A percentile compares a stretch with the other conserved stretches of the same genome.
Evolutionary conservation across 148 eudicot species (phyloP).

Genomic region (Polygonum aviculare): DNA sequence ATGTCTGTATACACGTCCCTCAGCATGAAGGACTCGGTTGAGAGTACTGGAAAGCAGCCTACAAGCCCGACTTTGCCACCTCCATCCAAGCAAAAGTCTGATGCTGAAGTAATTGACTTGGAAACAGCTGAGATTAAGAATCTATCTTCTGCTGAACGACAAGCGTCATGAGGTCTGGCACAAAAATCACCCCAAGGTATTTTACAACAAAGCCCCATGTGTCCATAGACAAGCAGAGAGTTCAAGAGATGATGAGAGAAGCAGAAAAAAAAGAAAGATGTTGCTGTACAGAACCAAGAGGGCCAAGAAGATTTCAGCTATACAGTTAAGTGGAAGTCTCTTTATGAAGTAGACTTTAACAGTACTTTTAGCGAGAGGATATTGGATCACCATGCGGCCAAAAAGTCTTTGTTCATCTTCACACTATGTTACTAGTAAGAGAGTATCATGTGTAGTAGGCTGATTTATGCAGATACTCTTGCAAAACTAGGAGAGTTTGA

Average conservation of each 20-base stretch:
- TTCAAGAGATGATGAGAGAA: background rate
- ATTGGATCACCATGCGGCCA: background rate
- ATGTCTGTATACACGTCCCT: conserved; percentile 79
- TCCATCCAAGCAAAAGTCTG: conserved; percentile 37
- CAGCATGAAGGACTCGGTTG: conserved; percentile 33
- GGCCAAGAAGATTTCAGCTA: background rate
- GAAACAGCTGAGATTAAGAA: conserved; percentile 27
- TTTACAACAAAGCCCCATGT: background rate
- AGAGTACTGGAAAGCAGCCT: conserved; percentile 19
- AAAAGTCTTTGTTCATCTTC: background rate
- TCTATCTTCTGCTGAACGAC: conserved; percentile 26
- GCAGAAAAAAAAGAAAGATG: background rate
- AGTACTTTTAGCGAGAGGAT: background rate
- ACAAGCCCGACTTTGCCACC: conserved; percentile 22
- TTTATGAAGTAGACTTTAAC: background rate
- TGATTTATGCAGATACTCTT: background rate
- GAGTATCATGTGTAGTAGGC: background rate
- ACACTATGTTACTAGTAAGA: background rate
- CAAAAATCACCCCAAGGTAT: background rate
- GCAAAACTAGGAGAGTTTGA: background rate
- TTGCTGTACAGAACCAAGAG: background rate
- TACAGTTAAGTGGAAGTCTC: background rate
- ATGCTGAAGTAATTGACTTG: conserved; percentile 24
- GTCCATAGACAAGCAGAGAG: conserved; percentile 1
- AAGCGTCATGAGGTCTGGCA: background rate